Conservation (phyloP, 148 eudicot species). For the Camellia sinensis region DNA sequence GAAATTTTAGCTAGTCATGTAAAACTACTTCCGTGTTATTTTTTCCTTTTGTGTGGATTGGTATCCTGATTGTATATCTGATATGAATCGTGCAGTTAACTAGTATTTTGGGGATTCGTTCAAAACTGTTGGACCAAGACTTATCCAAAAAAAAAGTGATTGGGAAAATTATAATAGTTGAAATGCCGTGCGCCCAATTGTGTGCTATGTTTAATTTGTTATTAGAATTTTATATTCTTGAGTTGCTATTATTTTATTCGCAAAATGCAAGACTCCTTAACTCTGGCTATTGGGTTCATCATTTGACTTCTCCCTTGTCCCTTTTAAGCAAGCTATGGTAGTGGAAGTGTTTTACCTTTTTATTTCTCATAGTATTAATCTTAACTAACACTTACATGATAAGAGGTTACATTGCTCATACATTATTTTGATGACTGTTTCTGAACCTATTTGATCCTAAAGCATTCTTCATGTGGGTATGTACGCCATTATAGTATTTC, state of each 20-base stretch:
- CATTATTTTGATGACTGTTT: neutral
- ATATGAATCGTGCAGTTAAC: neutral
- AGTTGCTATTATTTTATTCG: neutral
- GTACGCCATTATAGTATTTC: neutral
- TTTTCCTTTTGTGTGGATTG: neutral
- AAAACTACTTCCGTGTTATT: neutral
- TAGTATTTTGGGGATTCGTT: neutral
- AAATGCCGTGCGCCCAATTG: neutral
- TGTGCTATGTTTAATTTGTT: neutral
- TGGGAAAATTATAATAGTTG: neutral
- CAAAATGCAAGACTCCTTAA: neutral
- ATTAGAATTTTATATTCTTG: neutral
- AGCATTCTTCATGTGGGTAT: neutral
- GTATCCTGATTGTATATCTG: neutral
- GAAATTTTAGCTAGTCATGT: neutral
- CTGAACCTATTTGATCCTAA: neutral
- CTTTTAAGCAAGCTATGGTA: neutral
- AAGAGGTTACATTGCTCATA: neutral
- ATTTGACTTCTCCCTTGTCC: neutral
- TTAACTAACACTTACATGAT: neutral
- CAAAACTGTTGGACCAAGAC: neutral
- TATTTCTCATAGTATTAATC: neutral
- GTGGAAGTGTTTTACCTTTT: neutral
- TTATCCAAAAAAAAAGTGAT: neutral
- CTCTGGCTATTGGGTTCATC: neutral